Conservation (phyloP, 139 green algal species). For the Prasinococcaceae sp. region DNA sequence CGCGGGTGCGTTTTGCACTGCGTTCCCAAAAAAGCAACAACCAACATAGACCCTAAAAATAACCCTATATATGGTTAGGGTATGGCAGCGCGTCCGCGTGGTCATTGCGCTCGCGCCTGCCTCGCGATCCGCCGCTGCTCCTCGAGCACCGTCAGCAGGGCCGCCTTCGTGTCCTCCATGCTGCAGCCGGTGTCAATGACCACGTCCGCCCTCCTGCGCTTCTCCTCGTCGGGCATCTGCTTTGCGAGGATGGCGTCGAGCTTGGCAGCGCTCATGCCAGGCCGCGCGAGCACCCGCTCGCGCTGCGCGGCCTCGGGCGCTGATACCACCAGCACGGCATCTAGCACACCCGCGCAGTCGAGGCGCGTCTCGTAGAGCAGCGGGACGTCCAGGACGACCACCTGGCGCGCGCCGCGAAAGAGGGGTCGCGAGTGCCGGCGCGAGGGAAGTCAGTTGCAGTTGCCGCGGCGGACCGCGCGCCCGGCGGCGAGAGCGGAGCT, state of each 20-base stretch:
- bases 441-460: too few species aligned
- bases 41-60: too few species aligned
- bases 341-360: slow-evolving; percentile 18
- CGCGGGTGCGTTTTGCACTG: too few species aligned
- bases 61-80: background rate
- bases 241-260: slow-evolving; percentile 45
- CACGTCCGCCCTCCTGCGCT: slow-evolving; percentile 43
- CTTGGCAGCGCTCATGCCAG: slow-evolving; percentile 57
- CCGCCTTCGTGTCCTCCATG: slow-evolving; percentile 34
- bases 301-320: slow-evolving; percentile 37
- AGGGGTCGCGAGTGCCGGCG: too few species aligned
- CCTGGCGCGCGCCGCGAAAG: background rate
- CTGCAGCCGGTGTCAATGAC: slow-evolving; percentile 48
- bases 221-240: slow-evolving; percentile 62
- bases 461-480: too few species aligned
- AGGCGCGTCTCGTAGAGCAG: slow-evolving; percentile 62
- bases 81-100: background rate
- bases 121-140: slow-evolving; percentile 9
- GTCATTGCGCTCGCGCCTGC: background rate
- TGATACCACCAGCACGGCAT: slow-evolving; percentile 56
- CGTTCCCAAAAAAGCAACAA: too few species aligned
- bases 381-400: slow-evolving; percentile 70
- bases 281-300: slow-evolving; percentile 48
- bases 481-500: too few species aligned
- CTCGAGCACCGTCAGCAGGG: slow-evolving; percentile 32